Percentiles rank a stretch among this genome's conserved stretches.
Conservation (phyloP, 345 rosid genomes). For the Balakata baccata region DNA sequence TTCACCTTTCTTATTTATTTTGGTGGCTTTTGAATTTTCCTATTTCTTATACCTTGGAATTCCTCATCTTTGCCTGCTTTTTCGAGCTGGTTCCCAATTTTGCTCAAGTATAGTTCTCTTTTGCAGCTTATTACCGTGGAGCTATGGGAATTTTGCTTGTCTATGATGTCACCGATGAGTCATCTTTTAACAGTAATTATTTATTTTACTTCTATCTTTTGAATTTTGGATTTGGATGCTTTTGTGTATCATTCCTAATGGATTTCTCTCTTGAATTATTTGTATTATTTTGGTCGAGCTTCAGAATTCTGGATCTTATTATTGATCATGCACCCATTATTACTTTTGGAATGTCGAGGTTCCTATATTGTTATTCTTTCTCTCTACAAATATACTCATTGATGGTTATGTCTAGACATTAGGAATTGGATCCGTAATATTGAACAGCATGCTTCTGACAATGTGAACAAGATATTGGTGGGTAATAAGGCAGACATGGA, state of each 20-base stretch:
- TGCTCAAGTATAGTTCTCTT: not conserved
- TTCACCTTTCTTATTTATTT: no score
- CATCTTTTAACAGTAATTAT: constrained; percentile 23
- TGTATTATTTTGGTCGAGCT: not conserved
- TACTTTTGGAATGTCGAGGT: not conserved
- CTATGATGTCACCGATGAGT: constrained; percentile 28
- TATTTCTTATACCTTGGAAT: no score
- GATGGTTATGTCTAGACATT: constrained; percentile 53
- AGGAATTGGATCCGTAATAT: constrained; percentile 99
- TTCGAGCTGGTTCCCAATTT: no score
- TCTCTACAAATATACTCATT: not conserved
- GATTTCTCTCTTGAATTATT: not conserved
- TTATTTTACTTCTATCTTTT: no score
- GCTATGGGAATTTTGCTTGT: constrained; percentile 32
- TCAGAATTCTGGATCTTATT: no score
- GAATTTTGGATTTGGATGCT: no score
- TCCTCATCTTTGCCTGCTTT: no score
- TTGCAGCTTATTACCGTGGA: constrained; percentile 28
- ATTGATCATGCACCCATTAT: not conserved
- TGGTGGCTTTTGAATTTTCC: no score
- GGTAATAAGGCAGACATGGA: constrained; percentile 99
- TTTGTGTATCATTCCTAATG: no score
- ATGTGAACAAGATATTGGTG: constrained; percentile 91
- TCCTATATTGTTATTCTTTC: not conserved
- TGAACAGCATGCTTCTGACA: constrained; percentile 98